Evolutionary conservation across 169 alveolate species (phyloP).

Genomic region (Plasmodium relictum): DNA sequence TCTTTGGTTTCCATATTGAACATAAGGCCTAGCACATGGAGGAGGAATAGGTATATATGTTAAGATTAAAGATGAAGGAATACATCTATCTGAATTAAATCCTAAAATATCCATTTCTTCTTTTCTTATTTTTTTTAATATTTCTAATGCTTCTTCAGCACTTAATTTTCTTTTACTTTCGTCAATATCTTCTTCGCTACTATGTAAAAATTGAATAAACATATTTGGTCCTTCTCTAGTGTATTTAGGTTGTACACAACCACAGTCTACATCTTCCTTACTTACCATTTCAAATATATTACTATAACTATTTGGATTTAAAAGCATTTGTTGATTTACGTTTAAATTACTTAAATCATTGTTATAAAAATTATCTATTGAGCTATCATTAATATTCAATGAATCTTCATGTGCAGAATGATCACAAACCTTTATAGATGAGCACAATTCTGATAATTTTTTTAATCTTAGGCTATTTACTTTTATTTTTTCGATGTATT

Average conservation of each 20-base stretch:
- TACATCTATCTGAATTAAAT: slow-evolving; percentile 93
- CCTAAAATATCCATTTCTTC: slow-evolving; percentile 95
- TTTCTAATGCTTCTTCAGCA: slow-evolving; percentile 93
- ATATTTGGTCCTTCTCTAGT: slow-evolving; percentile 92
- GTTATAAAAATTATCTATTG: slow-evolving; percentile 63
- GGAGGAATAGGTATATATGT: slow-evolving; percentile 98
- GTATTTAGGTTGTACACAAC: slow-evolving; percentile 93
- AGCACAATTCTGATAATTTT: slow-evolving; percentile 80
- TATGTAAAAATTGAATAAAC: slow-evolving; percentile 87
- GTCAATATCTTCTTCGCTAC: slow-evolving; percentile 87
- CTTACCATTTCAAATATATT: slow-evolving; percentile 79
- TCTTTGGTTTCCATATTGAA: slow-evolving; percentile 94
- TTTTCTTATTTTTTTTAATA: slow-evolving; percentile 91
- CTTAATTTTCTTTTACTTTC: slow-evolving; percentile 86
- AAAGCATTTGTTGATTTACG: slow-evolving; percentile 62
- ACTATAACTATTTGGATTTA: slow-evolving; percentile 40
- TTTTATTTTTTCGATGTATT: slow-evolving; percentile 77
- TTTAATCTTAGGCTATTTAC: slow-evolving; percentile 79
- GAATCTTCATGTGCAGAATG: slow-evolving; percentile 86
- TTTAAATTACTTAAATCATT: slow-evolving; percentile 71
- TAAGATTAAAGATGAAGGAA: slow-evolving; percentile 97
- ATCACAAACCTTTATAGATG: slow-evolving; percentile 80
- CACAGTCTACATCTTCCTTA: slow-evolving; percentile 85
- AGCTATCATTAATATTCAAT: slow-evolving; percentile 59
- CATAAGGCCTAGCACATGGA: slow-evolving; percentile 99